These are phyloP conservation scores for Pelomyxa schiedti DNA, from an alignment of 78 protist genomes.

Conservation along the genomic window DNA sequence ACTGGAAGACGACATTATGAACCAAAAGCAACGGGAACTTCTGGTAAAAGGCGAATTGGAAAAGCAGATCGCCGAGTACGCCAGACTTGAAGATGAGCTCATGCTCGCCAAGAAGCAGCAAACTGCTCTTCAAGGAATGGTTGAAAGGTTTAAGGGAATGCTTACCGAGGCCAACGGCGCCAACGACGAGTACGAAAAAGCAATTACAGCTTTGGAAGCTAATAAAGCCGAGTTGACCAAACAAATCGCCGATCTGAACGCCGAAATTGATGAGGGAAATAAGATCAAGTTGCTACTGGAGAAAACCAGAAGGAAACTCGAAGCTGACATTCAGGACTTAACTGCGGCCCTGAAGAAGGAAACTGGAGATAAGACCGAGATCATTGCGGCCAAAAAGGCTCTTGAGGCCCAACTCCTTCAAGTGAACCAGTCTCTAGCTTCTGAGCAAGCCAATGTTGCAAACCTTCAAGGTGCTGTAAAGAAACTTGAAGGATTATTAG, in stretches of 20 bases:
- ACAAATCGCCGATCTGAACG: not conserved
- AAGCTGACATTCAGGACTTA: not conserved
- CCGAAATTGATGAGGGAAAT: slow-evolving; percentile 24
- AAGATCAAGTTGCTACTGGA: slow-evolving; percentile 34
- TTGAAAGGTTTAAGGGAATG: slow-evolving; percentile 16
- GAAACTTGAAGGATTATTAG: too few relatives aligned
- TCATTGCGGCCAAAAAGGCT: not conserved
- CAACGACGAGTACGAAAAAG: not conserved
- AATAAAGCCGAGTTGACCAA: not conserved
- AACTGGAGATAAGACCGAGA: not conserved
- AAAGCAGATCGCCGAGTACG: slow-evolving; percentile 1
- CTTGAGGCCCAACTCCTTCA: not conserved
- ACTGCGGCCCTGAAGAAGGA: not conserved
- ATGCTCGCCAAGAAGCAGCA: slow-evolving; percentile 25
- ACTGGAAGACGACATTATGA: slow-evolving; percentile 44
- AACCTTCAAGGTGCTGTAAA: too few relatives aligned
- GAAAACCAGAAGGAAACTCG: slow-evolving; percentile 33
- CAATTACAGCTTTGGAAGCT: not conserved
- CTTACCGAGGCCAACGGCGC: not conserved
- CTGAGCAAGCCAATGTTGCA: too few relatives aligned
- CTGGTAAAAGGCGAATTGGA: slow-evolving; percentile 33
- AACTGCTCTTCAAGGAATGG: slow-evolving; percentile 25
- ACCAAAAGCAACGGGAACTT: slow-evolving; percentile 32
- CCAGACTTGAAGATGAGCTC: slow-evolving; percentile 48
- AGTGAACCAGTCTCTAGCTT: not conserved